Base-by-base conservation (phyloP, 2,329 filamentous ascomycete genomes). In the Apiospora hydei region DNA sequence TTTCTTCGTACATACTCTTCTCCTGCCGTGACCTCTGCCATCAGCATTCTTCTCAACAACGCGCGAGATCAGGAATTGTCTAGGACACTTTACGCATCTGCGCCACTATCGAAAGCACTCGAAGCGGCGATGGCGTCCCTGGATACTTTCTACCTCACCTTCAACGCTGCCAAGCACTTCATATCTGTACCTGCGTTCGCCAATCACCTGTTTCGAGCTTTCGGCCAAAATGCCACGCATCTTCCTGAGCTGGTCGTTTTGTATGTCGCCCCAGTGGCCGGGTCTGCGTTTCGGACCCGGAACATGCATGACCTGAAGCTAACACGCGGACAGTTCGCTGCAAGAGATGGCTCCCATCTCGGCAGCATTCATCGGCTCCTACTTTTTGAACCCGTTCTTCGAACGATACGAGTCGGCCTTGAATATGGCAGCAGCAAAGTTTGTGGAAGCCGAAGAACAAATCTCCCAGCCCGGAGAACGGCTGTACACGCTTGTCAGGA, bases 321-420 rank as follows among this genome's bases (percentile, higher is more conserved):
- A 70, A 66, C 57, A 26, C 8, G 74, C 74, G 73, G 80, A 21
- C 80, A 92, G 81, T 85, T 94, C 95, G 87, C 88, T 99, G 24
- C 95, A 99, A 82, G 96, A 99, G 83, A 88, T 98, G 73, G 93
- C 95, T 13, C 96, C 96, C 0, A 88, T 98, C 69, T 89, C 92
- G 70, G 90, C 94, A 78, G 90, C 93, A 34, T 97, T 98, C 81
- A 91, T 98, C 66, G 96, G 96, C 43, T 93, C 93, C 49, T 92
- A 93, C 26, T 93, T 93, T 75, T 84, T 98, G 47, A 87, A 87
- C 38, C 91, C 93, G 0, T 98, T 97, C 81, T 90, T 96, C 77
- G 85, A 90, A 71, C 88, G 89, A 41, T 92, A 96, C 80, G 87
- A 88, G 67, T 86, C 92, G 72, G 93, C 94, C 0, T 86, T 98